phyloP scores from a whole-genome alignment of 2,329 filamentous ascomycete genomes.

The Fusarium circinatum region DNA sequence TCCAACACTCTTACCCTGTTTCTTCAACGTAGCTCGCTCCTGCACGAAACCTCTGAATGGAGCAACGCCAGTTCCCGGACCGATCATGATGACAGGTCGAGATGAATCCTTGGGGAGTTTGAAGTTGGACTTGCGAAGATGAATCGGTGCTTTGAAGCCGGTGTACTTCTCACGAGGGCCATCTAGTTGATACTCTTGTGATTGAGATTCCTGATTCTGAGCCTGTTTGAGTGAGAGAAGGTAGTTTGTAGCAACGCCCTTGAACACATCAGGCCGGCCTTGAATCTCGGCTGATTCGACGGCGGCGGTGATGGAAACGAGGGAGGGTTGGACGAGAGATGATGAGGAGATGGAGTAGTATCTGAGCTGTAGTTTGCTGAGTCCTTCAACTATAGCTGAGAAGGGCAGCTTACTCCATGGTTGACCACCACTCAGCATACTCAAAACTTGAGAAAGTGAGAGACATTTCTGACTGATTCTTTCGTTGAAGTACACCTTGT shows the following conservation, averaged over 20 bases:
- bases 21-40: background rate
- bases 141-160: background rate
- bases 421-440: background rate
- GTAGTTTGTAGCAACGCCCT: constrained; percentile 13
- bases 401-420: background rate
- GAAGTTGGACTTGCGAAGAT: constrained; percentile 14
- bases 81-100: constrained; percentile 7
- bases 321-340: constrained; percentile 8
- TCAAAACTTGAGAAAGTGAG: background rate
- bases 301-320: constrained; percentile 3
- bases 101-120: background rate
- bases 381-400: constrained; percentile 8
- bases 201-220: background rate
- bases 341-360: constrained; percentile 33
- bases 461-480: background rate
- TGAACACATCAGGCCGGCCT: background rate
- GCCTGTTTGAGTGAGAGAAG: constrained; percentile 7
- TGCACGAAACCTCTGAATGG: constrained; percentile 15
- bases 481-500: background rate
- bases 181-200: background rate
- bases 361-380: constrained; percentile 14
- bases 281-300: constrained; percentile 2
- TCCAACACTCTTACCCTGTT: background rate
- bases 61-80: constrained; percentile 13
- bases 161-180: background rate